These are phyloP conservation scores for Escallonia herrerae DNA, from an alignment of 129 eudicot species.

Conservation along the genomic window DNA sequence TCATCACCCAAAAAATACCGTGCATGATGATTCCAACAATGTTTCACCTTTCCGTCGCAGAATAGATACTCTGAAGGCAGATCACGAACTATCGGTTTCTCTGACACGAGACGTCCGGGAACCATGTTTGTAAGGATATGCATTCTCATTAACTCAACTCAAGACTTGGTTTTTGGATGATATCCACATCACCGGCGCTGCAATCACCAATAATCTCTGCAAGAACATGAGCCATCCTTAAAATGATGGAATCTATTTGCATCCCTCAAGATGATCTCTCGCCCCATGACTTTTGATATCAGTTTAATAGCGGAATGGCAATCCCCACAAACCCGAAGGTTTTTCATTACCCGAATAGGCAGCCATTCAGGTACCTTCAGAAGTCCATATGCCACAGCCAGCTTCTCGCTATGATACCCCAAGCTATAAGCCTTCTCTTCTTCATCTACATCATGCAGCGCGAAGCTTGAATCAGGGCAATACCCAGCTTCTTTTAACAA, in stretches of 20 bases:
- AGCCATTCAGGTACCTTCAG: conserved; percentile 47
- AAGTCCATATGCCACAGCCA: conserved; percentile 79
- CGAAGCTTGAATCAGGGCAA: conserved; percentile 64
- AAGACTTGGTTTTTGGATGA: too few relatives aligned
- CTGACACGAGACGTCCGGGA: too few relatives aligned
- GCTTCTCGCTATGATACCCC: conserved; percentile 65
- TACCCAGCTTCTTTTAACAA: conserved; percentile 66
- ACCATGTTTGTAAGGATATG: too few relatives aligned
- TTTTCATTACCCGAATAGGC: conserved; percentile 73
- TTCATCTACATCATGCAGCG: conserved; percentile 69
- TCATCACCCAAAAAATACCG: too few relatives aligned
- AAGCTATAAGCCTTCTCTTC: conserved; percentile 71
- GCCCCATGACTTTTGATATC: conserved; percentile 45
- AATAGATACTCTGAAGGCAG: too few relatives aligned
- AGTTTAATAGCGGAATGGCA: conserved; percentile 72
- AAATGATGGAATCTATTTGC: conserved; percentile 76
- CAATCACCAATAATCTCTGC: conserved; percentile 72
- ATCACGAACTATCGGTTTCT: too few relatives aligned
- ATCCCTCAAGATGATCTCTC: conserved; percentile 76
- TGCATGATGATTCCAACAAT: too few relatives aligned
- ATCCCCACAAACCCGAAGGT: conserved; percentile 87
- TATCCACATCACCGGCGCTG: not conserved
- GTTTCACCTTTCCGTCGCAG: too few relatives aligned
- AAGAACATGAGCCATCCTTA: conserved; percentile 61
- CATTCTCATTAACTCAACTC: too few relatives aligned